These are phyloP conservation scores for Chrysoporthe austroafricana DNA, from an alignment of 2,329 filamentous ascomycete species.

Conservation along the genomic window DNA sequence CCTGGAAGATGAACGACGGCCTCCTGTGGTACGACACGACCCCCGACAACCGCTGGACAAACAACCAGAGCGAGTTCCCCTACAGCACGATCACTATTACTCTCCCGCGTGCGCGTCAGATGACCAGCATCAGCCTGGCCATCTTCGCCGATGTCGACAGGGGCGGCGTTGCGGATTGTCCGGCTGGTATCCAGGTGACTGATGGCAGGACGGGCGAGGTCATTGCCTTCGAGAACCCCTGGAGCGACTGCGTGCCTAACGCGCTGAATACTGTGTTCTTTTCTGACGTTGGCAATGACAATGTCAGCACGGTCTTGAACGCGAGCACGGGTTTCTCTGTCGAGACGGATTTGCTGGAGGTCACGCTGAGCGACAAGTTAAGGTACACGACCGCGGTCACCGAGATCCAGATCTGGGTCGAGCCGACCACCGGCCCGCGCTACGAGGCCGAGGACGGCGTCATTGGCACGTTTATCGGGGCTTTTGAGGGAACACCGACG, in stretches of 20 bases:
- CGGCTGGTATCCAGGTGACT: not conserved
- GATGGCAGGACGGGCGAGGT: not conserved
- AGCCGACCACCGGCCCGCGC: not conserved
- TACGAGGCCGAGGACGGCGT: conserved; percentile 12
- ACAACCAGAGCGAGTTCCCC: not conserved
- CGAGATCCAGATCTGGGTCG: conserved; percentile 1
- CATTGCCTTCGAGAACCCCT: not conserved
- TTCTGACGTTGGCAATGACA: not conserved
- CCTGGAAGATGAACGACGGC: conserved; percentile 11
- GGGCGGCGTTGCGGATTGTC: conserved; percentile 2
- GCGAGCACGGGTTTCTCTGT: not conserved
- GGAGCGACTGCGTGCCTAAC: not conserved
- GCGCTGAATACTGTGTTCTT: conserved; percentile 1
- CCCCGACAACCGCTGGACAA: not conserved
- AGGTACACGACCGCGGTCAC: not conserved
- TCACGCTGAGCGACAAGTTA: conserved; percentile 3
- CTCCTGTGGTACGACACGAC: conserved; percentile 5
- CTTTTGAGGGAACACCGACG: not conserved
- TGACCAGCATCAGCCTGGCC: conserved; percentile 6
- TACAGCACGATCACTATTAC: conserved; percentile 5
- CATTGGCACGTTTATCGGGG: not conserved
- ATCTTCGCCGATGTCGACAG: conserved; percentile 2
- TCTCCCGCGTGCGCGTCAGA: not conserved
- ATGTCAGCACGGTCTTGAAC: not conserved
- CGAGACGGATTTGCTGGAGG: not conserved